phyloP scores from a whole-genome alignment of 2,329 filamentous ascomycete genomes.

The Pezicula carpinea region DNA sequence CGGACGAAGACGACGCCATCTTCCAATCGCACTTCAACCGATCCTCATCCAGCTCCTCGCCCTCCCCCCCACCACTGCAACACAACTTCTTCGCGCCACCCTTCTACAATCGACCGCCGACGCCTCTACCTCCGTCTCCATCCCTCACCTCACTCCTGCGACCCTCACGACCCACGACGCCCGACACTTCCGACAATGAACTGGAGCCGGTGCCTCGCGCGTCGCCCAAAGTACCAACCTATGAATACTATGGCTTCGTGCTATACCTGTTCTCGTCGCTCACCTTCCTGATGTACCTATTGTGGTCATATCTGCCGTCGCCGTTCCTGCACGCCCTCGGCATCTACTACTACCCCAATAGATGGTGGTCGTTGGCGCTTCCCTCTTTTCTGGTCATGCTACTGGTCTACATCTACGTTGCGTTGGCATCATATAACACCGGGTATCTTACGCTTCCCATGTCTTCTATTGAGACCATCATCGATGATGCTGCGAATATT shows the following conservation, averaged over 20 bases:
- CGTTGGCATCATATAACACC: slow-evolving; percentile 85
- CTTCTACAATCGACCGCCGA: slow-evolving; percentile 97
- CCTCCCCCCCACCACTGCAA: slow-evolving; percentile 32
- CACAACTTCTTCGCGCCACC: slow-evolving; percentile 65
- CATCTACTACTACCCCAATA: slow-evolving; percentile 93
- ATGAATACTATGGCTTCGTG: slow-evolving; percentile 99
- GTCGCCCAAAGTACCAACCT: slow-evolving; percentile 92
- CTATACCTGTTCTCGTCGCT: slow-evolving; percentile 86
- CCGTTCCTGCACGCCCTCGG: slow-evolving; percentile 89
- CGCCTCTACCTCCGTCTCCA: slow-evolving; percentile 85
- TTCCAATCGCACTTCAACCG: slow-evolving; percentile 24
- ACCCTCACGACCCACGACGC: slow-evolving; percentile 86
- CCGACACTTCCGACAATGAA: slow-evolving; percentile 87
- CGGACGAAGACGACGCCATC: slow-evolving; percentile 20
- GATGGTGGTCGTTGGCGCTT: slow-evolving; percentile 95
- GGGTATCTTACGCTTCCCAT: slow-evolving; percentile 81
- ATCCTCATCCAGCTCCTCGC: slow-evolving; percentile 23
- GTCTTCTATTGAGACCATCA: slow-evolving; percentile 77
- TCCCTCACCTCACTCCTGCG: slow-evolving; percentile 88
- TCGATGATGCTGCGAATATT: slow-evolving; percentile 84
- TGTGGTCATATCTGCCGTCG: slow-evolving; percentile 82
- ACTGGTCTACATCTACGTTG: slow-evolving; percentile 89
- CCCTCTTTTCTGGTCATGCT: slow-evolving; percentile 86
- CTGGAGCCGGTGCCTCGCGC: slow-evolving; percentile 73
- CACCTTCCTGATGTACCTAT: slow-evolving; percentile 67